Evolutionary conservation across 2,329 filamentous ascomycete genomes (phyloP).

Genomic region (Exophiala sp.): DNA sequence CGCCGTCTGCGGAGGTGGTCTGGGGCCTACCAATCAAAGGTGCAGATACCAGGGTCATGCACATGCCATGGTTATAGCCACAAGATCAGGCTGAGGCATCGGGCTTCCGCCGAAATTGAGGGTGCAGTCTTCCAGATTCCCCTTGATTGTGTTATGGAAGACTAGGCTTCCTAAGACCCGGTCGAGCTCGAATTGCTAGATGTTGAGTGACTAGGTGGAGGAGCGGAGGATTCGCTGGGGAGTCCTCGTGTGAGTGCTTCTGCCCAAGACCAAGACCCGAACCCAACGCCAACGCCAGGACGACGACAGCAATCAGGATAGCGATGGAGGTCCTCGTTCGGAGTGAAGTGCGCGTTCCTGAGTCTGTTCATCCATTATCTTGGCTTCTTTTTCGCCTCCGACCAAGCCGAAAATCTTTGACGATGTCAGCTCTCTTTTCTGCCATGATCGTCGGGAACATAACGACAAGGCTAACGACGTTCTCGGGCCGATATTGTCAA

Average conservation of each 20-base stretch:
- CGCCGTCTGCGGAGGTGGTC: slow-evolving; percentile 38
- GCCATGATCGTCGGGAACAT: no score
- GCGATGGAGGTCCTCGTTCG: not conserved
- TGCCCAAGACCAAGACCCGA: slow-evolving; percentile 4
- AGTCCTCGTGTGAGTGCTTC: not conserved
- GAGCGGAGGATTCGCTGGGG: not conserved
- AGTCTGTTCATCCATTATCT: no score
- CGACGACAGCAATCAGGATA: not conserved
- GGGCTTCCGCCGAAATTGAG: slow-evolving; percentile 58
- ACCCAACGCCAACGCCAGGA: slow-evolving; percentile 3
- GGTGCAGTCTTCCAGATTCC: slow-evolving; percentile 49
- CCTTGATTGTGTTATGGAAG: not conserved
- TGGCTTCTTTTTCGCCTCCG: no score
- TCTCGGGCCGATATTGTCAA: no score
- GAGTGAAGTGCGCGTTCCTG: no score
- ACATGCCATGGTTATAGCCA: no score
- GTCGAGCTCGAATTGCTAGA: not conserved
- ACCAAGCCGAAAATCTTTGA: no score
- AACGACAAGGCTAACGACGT: no score
- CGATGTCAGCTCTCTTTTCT: no score
- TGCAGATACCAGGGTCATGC: slow-evolving; percentile 16
- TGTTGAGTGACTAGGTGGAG: not conserved
- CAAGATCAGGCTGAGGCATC: slow-evolving; percentile 30
- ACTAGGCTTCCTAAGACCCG: slow-evolving; percentile 3
- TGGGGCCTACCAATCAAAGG: slow-evolving; percentile 32